Evolutionary conservation across 768 basidiomycete genomes (phyloP), one percentile per base, ranked within the genome.

Genomic region (Trametopsis cervina): DNA sequence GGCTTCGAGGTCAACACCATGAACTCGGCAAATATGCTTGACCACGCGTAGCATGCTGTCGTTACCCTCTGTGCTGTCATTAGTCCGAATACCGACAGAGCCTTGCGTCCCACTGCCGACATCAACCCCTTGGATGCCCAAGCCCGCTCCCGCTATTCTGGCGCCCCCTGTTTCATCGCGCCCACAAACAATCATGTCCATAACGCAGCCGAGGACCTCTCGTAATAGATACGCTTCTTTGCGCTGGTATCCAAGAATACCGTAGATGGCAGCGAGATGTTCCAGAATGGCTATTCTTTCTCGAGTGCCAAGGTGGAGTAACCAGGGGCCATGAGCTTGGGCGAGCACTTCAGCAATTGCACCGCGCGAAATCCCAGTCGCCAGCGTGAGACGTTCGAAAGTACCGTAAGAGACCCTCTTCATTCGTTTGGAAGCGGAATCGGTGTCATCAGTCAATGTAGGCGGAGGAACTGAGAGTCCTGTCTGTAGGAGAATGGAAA

Each of bases 141-240:
- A 60, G 13, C 75, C 75, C 42, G 71, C 62, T 18, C 67, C 70
- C 26, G 65, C 70, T 63, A 48, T 66, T 61, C 58, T 69, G 49
- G 70, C 69, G 20, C 71, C 68, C 39, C 73, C 68, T 15, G 76
- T 75, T 63, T 89, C 87, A 56, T 86, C 85, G 42, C 86, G 77
- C 44, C 84, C 89, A 56, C 81, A 88, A n/a, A 93, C 86, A 49
- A 95, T 68, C 46, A 91, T 73, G 60, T 92, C 93, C 69, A 94
- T 71, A 46, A 91, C 65, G 55, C 86, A 87, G 7, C 86, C 89
- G 18, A 94, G 72, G 37, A 96, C 76, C 60, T 97, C 93, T 10
- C 95, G 76, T 21, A 93, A 71, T 35, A 92, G 70, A 57, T 88
- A 87, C 0, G 83, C 86, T 66, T 96, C 94, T 67, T 95, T 95